Conservation (phyloP, 345 rosid species). For the Melastoma malabathricum region DNA sequence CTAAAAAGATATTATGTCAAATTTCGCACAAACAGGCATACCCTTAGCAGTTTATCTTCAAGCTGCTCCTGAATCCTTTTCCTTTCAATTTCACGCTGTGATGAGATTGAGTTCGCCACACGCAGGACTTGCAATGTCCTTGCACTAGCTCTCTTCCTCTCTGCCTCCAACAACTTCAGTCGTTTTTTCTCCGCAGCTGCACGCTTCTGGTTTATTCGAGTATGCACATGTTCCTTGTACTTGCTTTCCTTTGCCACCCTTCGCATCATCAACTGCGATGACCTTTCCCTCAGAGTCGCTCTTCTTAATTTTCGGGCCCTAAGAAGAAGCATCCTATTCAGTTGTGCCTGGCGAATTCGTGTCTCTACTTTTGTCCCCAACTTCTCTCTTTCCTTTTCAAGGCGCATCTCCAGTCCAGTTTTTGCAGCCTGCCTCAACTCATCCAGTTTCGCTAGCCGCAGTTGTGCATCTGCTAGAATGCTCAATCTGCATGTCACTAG, state of each 20-base stretch:
- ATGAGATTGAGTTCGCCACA: constrained; percentile 60
- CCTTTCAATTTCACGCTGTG: constrained; percentile 86
- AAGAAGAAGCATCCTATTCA: constrained; percentile 74
- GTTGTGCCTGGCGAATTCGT: constrained; percentile 80
- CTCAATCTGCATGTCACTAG: constrained; percentile 27
- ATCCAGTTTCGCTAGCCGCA: constrained; percentile 75
- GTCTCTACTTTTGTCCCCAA: constrained; percentile 71
- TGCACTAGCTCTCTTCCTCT: constrained; percentile 74
- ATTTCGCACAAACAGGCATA: constrained; percentile 15
- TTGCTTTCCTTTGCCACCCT: constrained; percentile 76
- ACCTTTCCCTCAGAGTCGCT: constrained; percentile 70
- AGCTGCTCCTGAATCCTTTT: constrained; percentile 67
- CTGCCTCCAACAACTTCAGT: constrained; percentile 70
- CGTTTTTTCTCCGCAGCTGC: constrained; percentile 90
- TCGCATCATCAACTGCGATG: constrained; percentile 61
- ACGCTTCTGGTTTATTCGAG: constrained; percentile 86
- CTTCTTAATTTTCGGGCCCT: constrained; percentile 61
- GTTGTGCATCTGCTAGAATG: constrained; percentile 69
- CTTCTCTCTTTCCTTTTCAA: constrained; percentile 64
- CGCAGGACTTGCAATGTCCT: constrained; percentile 56
- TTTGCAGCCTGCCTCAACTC: constrained; percentile 91
- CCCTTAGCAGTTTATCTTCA: constrained; percentile 82
- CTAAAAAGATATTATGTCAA: not conserved
- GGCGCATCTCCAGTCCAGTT: constrained; percentile 61
- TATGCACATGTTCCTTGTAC: constrained; percentile 72